Percentiles rank a stretch among this genome's conserved stretches.
Evolutionary conservation across 1,284 basidiomycete genomes (phyloP).

Genomic region (Ceratobasidium sp.): DNA sequence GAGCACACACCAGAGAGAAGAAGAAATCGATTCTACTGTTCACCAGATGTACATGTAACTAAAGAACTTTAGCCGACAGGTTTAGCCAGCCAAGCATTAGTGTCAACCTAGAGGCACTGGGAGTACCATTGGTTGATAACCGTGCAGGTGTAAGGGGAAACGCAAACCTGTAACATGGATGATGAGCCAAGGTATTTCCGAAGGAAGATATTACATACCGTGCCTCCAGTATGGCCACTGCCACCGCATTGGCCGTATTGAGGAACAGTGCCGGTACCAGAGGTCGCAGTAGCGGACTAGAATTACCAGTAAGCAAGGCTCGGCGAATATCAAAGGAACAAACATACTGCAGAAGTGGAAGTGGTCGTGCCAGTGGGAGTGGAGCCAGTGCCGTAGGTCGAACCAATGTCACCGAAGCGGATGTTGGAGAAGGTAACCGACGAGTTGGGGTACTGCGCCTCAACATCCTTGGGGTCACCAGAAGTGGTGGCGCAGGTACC

Average conservation of each 20-base stretch:
- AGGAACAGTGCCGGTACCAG: neutral
- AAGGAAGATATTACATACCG: neutral
- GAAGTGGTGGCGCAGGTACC: constrained; percentile 56
- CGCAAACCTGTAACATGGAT: neutral
- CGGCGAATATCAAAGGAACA: neutral
- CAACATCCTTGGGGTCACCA: constrained; percentile 57
- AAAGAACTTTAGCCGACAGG: constrained; percentile 1
- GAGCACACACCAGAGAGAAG: too few relatives aligned
- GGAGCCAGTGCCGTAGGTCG: constrained; percentile 52
- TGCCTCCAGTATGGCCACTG: neutral
- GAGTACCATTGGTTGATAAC: constrained; percentile 20
- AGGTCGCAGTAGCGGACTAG: neutral
- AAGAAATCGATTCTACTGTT: too few relatives aligned
- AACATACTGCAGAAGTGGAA: constrained; percentile 1
- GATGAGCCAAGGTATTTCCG: neutral
- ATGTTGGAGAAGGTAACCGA: constrained; percentile 48
- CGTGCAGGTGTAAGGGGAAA: constrained; percentile 17
- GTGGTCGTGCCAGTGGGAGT: constrained; percentile 42
- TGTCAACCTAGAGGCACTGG: constrained; percentile 23
- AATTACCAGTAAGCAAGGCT: neutral
- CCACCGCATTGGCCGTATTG: constrained; percentile 21
- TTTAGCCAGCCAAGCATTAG: constrained; percentile 43
- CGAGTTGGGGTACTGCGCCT: constrained; percentile 45
- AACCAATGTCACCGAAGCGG: constrained; percentile 39
- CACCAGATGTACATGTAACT: neutral